Evolutionary conservation across 2,329 filamentous ascomycete species (phyloP), one percentile per base, ranked within the genome.

Genomic region (Hypoxylon sp.): DNA sequence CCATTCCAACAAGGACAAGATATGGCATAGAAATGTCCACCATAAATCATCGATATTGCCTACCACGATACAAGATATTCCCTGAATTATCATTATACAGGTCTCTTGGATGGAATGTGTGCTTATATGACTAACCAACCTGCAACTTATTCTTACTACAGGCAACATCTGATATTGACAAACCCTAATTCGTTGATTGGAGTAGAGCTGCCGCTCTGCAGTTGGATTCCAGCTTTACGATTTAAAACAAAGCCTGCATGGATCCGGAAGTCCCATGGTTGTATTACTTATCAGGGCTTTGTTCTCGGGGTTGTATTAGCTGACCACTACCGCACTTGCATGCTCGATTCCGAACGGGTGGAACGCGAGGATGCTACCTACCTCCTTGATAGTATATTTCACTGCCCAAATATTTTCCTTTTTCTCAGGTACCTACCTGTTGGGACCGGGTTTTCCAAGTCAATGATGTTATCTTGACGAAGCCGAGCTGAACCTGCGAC

Each of bases 311-410:
- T 48, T 44, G 46, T 57, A 68, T 58, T 47, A 26, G 60, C 59
- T 31, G 47, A 57, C 24, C 17, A 52, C 59, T 44, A 61, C 61
- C 52, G 33, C 58, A 37, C 51, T 42, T 53, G 29, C 31, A 70
- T 68, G 61, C 65, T 31, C 55, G 50, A 47, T 55, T 52, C 68
- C 68, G 68, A 69, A 47, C 52, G 35, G 35, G 65, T 66, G 66
- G 65, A 71, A 71, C 68, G 35, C 35, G 55, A 57, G 50, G n/a
- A 60, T 63, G 33, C 19, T 48, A 57, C 59, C 39, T 44, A 17
- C 39, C 17, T n/a, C 17, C 39, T 44, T 11, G 8, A 26, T 54
- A 58, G 42, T 51, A 54, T 53, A 57, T 22, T 60, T 58, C 39
- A 24, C 26, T 58, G 8, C 24, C 35, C 47, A 26, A 31, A 11